These are phyloP conservation scores for Phaeosphaeria sp. DNA, from an alignment of 2,329 filamentous ascomycete genomes.

Conservation along the genomic window DNA sequence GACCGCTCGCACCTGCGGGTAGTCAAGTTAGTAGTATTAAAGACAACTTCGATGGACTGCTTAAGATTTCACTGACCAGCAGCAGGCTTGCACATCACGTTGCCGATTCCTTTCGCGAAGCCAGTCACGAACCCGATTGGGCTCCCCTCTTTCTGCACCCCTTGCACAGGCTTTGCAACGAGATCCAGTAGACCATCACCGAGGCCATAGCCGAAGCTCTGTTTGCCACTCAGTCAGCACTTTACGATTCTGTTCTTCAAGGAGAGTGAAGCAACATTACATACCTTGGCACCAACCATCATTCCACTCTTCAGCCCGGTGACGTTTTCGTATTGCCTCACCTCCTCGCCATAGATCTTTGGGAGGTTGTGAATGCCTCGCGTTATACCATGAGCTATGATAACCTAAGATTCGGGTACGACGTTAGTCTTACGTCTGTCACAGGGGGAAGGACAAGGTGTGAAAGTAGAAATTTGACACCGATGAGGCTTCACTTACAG, in stretches of 20 bases:
- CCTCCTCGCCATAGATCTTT: constrained; percentile 80
- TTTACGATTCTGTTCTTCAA: no score
- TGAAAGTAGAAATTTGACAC: no score
- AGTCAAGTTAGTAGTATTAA: background rate
- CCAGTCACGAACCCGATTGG: constrained; percentile 74
- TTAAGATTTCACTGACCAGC: constrained; percentile 58
- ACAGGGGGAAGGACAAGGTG: no score
- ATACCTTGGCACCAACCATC: constrained; percentile 72
- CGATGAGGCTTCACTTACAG: no score
- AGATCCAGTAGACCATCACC: constrained; percentile 81
- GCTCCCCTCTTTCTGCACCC: constrained; percentile 65
- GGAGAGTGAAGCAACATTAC: background rate
- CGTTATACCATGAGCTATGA: constrained; percentile 79
- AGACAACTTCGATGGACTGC: background rate
- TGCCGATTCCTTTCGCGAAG: constrained; percentile 76
- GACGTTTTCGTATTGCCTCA: constrained; percentile 76
- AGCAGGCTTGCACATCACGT: constrained; percentile 68
- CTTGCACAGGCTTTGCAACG: constrained; percentile 76
- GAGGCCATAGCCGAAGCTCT: constrained; percentile 75
- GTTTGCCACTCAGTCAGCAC: constrained; percentile 1
- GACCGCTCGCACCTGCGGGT: constrained; percentile 59
- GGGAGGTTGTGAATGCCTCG: constrained; percentile 88
- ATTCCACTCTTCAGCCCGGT: constrained; percentile 76
- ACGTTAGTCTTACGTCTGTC: no score
- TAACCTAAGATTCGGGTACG: no score